Evolutionary conservation across 2,329 filamentous ascomycete species (phyloP).

Genomic region (Pyrenochaeta sp.): DNA sequence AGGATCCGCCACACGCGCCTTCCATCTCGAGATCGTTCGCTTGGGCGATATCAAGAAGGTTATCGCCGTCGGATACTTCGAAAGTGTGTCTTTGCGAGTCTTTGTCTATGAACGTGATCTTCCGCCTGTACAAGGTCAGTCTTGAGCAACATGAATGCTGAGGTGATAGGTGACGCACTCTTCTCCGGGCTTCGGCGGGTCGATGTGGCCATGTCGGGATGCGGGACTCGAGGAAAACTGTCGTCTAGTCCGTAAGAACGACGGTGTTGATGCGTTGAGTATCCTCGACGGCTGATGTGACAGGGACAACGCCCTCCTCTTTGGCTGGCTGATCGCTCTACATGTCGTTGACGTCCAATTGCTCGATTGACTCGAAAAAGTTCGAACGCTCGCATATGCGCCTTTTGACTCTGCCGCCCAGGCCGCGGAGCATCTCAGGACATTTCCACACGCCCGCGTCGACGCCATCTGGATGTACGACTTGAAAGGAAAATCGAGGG

Average conservation of each 20-base stretch:
- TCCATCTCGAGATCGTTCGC: conserved; percentile 98
- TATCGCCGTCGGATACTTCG: conserved; percentile 85
- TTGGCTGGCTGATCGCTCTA: conserved; percentile 1
- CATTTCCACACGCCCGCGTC: conserved; percentile 12
- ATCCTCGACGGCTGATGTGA: not conserved
- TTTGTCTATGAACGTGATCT: conserved; percentile 93
- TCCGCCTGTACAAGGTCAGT: conserved; percentile 65
- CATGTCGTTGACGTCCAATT: conserved; percentile 19
- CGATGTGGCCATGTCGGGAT: conserved; percentile 78
- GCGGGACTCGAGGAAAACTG: conserved; percentile 72
- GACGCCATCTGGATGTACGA: conserved; percentile 22
- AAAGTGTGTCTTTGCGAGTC: conserved; percentile 79
- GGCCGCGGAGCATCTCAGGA: conserved; percentile 10
- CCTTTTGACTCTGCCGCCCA: conserved; percentile 15
- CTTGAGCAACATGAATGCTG: not conserved
- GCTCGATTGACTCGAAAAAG: conserved; percentile 26
- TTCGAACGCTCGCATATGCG: conserved; percentile 14
- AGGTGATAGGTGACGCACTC: conserved; percentile 68
- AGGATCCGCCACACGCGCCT: conserved; percentile 93
- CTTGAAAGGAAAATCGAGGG: not conserved
- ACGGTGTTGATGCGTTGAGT: conserved; percentile 6
- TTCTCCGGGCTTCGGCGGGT: conserved; percentile 86
- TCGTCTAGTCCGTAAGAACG: conserved; percentile 39
- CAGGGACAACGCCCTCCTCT: not conserved
- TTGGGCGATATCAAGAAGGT: conserved; percentile 93